Base-by-base conservation (phyloP, 1,284 basidiomycete species). In the Takashimella koratensis region DNA sequence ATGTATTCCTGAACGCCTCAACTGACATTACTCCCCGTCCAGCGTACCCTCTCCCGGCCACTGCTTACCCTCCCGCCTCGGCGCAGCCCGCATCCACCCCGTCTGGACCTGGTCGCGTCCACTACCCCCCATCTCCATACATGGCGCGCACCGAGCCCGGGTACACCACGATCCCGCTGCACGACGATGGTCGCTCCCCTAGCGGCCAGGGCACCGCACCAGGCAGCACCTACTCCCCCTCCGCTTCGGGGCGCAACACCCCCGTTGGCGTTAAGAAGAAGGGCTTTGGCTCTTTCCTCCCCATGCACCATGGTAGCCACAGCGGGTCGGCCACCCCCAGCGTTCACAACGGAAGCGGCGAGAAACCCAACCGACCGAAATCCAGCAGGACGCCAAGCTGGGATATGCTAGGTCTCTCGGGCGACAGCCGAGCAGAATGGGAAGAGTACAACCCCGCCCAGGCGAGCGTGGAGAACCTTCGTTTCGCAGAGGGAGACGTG, bases 401-500 rank as follows among this genome's bases (percentile, higher is more conserved):
- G 69, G 68, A 73, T 55, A 42, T 67, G 25, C 48, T 71, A 21
- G 64, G 66, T 10, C 30, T 36, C 30, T 36, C 30, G 16, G 30
- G 30, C 16, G 30, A 36, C 16, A 66, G 68, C 22, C 57, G 57
- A 47, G 59, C 60, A 23, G 76, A 76, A 49, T 76, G 72, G 66
- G 71, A 76, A 56, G 71, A 70, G 13, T 77, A 65, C 51, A 74
- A 76, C 57, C 60, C 72, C 5, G 65, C 70, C 40, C 60, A 67
- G 16, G 67, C 71, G 6, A 72, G 63, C 20, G 66, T 71, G 5
- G 66, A 72, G 57, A 68, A 69, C 27, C 60, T 77, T 36, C 53
- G 70, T 40, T 77, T 70, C 49, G 75, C 75, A 2, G 69, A 76
- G 44, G 76, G 76, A 10, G 76, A 77, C 59, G 74, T 65, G 3